phyloP scores from a whole-genome alignment of 2,329 filamentous ascomycete genomes.

The Alternaria gansuensis region DNA sequence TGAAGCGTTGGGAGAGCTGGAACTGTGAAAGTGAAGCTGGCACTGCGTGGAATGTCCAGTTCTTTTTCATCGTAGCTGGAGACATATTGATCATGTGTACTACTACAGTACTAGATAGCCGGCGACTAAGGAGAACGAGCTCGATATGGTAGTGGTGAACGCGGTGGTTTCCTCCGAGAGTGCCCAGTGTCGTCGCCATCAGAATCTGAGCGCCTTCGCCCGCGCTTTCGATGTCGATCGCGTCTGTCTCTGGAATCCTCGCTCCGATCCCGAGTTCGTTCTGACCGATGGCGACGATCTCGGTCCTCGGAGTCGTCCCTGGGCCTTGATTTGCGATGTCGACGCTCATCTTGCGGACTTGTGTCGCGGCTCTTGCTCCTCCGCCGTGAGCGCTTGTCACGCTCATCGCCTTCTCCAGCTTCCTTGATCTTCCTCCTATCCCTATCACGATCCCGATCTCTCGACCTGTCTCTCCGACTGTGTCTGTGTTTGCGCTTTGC shows the following conservation, averaged over 20 bases:
- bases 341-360: conserved; percentile 24
- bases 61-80: neutral
- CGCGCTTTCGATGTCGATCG: conserved; percentile 24
- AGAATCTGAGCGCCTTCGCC: conserved; percentile 19
- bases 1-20: neutral
- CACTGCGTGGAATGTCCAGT: neutral
- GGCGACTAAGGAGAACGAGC: conserved; percentile 26
- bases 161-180: conserved; percentile 24
- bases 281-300: conserved; percentile 23
- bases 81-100: neutral
- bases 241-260: conserved; percentile 20
- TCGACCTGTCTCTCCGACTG: conserved; percentile 37
- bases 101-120: neutral
- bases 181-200: conserved; percentile 18
- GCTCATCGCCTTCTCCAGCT: conserved; percentile 21
- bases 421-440: conserved; percentile 37
- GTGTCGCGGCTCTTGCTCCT: conserved; percentile 29
- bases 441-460: conserved; percentile 34
- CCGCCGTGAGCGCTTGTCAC: conserved; percentile 23
- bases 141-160: conserved; percentile 31
- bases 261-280: conserved; percentile 27
- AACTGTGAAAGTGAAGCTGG: neutral
- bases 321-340: conserved; percentile 8
- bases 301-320: conserved; percentile 26
- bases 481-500: conserved; percentile 51